phyloP scores from a whole-genome alignment of 176 grass and related monocot genomes.

The Canna indica region DNA sequence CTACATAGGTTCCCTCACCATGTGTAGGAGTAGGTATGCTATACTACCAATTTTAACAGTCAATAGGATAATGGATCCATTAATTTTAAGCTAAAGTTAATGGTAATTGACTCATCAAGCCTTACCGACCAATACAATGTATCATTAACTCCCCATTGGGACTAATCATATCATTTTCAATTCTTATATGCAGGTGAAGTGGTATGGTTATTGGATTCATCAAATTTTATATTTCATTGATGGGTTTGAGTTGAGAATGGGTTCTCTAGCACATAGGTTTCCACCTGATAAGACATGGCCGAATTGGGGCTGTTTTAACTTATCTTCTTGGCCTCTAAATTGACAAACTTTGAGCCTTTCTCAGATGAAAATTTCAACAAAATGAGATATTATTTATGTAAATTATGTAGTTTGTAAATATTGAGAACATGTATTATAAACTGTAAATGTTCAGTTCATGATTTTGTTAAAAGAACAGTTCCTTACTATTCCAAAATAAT shows the following conservation, averaged over 20 bases:
- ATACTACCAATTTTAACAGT: too few relatives aligned
- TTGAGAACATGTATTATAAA: background rate
- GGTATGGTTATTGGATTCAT: background rate
- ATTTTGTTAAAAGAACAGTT: background rate
- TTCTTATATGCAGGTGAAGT: background rate
- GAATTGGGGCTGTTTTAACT: background rate
- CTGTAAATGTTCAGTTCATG: background rate
- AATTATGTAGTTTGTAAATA: background rate
- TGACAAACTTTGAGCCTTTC: background rate
- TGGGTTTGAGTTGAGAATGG: background rate
- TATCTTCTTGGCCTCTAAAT: background rate
- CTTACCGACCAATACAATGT: too few relatives aligned
- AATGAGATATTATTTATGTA: background rate
- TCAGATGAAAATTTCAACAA: background rate
- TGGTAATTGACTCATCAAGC: too few relatives aligned
- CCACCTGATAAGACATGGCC: background rate
- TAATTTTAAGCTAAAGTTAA: too few relatives aligned
- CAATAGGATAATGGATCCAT: too few relatives aligned
- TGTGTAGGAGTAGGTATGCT: too few relatives aligned
- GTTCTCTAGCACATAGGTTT: too few relatives aligned
- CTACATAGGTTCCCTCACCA: too few relatives aligned
- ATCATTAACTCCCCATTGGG: too few relatives aligned
- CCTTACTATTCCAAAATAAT: background rate
- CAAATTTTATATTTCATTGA: background rate
- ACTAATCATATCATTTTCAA: background rate